Evolutionary conservation across 495 filamentous ascomycete species (phyloP), one percentile per base, ranked within the genome.

Genomic region (Penicillium cosmopolitanum): DNA sequence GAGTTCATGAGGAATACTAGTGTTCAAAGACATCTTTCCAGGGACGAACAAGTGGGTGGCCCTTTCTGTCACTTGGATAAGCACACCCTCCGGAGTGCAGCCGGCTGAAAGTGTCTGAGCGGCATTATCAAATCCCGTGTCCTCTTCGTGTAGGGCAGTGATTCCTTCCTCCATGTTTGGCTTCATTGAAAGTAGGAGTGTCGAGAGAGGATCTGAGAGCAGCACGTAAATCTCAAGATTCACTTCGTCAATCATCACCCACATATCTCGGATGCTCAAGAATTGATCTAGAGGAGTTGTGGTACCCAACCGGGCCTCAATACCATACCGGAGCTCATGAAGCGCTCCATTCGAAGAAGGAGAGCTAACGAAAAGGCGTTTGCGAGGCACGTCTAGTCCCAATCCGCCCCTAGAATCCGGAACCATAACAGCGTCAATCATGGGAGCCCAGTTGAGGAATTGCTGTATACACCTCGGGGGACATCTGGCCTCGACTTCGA

Each of bases 371-470:
- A 79, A 80, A 2, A 79, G 28, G 7, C 76, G 68, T 61, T 75
- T 70, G 9, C 62, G 61, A 5, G 60, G 40, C 42, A 74, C 58
- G 18, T 69, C 64, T 18, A 62, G 56, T 25, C 53, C 62, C 16
- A 61, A n/a, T 15, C 64, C 50, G 11, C 42, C 63, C 28, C 63
- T 65, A 10, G 59, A 34, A 12, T 65, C 56, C 25, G 66, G 73
- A 48, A 84, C 78, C 33, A 84, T 76, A 19, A 84, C 78, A 35
- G 90, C 84, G 69, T 97, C 92, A 18, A 85, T 82, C 21, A 87
- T 81, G 1, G 95, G 92, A 0, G 91, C 84, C 93, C 93, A 97
- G 66, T 93, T 97, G 33, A 87, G 82, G 44, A 91, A 84, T n/a
- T 77, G 79, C 53, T 86, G 82, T 31, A 84, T 68, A 71, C 73